Evolutionary conservation across 2,329 filamentous ascomycete species (phyloP), one percentile per base, ranked within the genome.

Genomic region (Westerdykella sp.): DNA sequence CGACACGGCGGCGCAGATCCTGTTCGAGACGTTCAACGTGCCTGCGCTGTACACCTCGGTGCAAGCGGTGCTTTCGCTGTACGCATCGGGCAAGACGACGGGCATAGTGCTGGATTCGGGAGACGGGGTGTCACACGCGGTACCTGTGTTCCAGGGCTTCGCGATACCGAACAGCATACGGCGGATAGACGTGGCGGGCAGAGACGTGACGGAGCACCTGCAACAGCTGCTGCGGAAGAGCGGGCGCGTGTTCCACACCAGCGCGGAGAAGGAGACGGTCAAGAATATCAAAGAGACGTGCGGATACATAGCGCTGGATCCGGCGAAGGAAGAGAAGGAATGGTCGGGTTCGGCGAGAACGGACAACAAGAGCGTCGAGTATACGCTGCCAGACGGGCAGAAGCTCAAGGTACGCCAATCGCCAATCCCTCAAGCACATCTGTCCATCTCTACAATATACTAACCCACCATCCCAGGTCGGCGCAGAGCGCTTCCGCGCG

Each of bases 11-110:
- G 93, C 93, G 34, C 93, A 98, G 69, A 94, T 98, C 53, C 81
- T 98, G 44, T 98, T 98, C 70, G 93, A 98, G 72, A 95, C 91
- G 2, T 97, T 97, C 77, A 97, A 97, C 65, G 91, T 97, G 10
- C 93, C 93, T 11, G 93, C 93, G 4, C 76, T 97, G 37, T 95
- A 96, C 72, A 95, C 88, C 43, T 96, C 90, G 2, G 95, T 98
- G 55, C 93, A 98, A 73, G 93, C 93, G 1, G 90, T 97, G 15
- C 80, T 98, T 44, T 96, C 91, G 37, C 75, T 98, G 47, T 98
- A 98, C 70, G 91, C 93, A 43, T 95, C 88, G 43, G 93, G 93
- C 16, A 85, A 93, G 55, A 97, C 93, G 18, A 97, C 93, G 4
- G 93, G 93, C 56, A 89, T 97, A 49, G 93, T 98, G 11, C 78